These are phyloP conservation scores for Aspergillus quadricinctus DNA, from an alignment of 2,329 filamentous ascomycete species.

Conservation along the genomic window DNA sequence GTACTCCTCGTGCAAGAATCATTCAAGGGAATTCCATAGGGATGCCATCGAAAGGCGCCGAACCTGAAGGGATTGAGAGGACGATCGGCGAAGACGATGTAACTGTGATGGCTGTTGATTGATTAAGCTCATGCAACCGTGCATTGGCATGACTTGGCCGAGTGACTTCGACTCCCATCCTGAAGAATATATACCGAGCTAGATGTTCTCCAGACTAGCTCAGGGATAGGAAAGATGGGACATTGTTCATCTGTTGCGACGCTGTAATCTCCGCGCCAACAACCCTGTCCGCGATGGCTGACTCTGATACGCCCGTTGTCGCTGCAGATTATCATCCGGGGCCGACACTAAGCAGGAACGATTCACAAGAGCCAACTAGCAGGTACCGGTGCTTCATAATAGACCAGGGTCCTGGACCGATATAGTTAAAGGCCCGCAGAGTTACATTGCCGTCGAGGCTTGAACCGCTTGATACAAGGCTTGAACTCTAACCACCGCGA, in stretches of 20 bases:
- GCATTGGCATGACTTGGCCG: not conserved
- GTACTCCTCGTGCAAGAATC: not conserved
- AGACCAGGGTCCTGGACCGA: not conserved
- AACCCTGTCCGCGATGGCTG: not conserved
- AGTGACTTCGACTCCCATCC: not conserved
- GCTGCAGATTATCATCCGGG: not conserved
- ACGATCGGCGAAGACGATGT: not conserved
- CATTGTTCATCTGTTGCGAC: not conserved
- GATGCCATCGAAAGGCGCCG: not conserved
- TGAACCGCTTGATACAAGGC: not conserved
- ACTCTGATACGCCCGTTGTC: not conserved
- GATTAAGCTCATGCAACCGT: not conserved
- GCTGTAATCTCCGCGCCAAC: not conserved
- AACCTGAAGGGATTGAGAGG: not conserved
- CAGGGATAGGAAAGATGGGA: not conserved
- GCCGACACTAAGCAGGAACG: not conserved
- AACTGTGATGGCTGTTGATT: not conserved
- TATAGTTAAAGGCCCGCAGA: not conserved
- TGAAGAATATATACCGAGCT: not conserved
- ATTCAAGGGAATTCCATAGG: not conserved
- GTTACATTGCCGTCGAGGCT: not conserved
- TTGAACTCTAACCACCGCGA: not conserved
- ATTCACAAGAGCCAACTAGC: not conserved
- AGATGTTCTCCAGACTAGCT: not conserved
- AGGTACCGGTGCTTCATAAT: not conserved